Evolutionary conservation across 1,284 basidiomycete species (phyloP), one percentile per base, ranked within the genome.

Genomic region (Pholiota adiposa): DNA sequence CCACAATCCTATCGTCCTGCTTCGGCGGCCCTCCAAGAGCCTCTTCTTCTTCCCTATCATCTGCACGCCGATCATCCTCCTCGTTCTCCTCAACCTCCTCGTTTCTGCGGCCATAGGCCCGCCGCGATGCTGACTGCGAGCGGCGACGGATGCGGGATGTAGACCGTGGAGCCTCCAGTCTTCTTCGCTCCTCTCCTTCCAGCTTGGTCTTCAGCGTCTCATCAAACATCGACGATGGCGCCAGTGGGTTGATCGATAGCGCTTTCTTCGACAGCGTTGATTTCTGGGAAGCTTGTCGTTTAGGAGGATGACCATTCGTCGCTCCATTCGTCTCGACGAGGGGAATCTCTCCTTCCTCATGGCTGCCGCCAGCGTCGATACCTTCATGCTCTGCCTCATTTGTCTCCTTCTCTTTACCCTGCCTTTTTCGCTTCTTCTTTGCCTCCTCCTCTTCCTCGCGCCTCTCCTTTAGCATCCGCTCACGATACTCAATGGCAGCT

Each of bases 241-340:
- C 88, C 19, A 97, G 81, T 5, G 96, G 95, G 72, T 95, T 84
- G 67, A 97, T 96, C 16, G 88, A 86, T 61, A 96, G 67, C 6
- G 77, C 74, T 44, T 68, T 65, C 44, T 63, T 62, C 21, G 63
- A 63, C n/a, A 70, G 54, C 6, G 62, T 65, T 9, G 67, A 66
- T 43, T 59, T 59, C 2, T 65, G 56, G n/a, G 64, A 40, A 56
- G 75, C 56, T n/a, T 72, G 60, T 33, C 70, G 63, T 29, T 51
- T 54, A 38, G 67, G 25, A 38, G 14, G 6, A 36, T 60, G 58
- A 54, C 54, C 34, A 19, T 54, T 25, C 18, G 49, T 40, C 16
- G 40, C 58, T 34, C 43, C 58, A 4, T 33, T 56, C 38, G 43
- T 54, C 9, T 66, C 73, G 49, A 75, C 70, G 9, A 62, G 71